A percentile compares a stretch with the other conserved stretches of the same genome.
Conservation (phyloP, 805 yeast genomes). For the Pichia exigua region DNA sequence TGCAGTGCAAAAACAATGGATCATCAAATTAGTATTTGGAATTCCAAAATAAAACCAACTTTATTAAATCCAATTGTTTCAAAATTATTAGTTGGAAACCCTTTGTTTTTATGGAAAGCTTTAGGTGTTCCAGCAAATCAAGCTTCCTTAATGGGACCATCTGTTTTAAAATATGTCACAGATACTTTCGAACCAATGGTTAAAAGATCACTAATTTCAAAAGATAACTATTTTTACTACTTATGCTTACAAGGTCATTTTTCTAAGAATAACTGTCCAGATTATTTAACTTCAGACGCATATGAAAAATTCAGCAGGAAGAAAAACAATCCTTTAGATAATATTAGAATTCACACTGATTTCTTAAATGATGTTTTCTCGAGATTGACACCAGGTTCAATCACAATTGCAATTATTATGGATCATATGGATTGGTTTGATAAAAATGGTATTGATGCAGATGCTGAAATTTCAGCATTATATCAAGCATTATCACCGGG, state of each 20-base stretch:
- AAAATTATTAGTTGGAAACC: constrained; percentile 66
- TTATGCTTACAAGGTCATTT: constrained; percentile 58
- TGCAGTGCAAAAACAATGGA: constrained; percentile 50
- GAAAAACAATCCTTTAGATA: constrained; percentile 48
- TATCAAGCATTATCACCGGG: constrained; percentile 53
- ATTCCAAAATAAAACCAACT: constrained; percentile 53
- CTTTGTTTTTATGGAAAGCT: constrained; percentile 82
- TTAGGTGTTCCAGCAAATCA: constrained; percentile 85
- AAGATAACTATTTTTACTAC: constrained; percentile 74
- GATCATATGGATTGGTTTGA: constrained; percentile 93
- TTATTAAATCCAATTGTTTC: constrained; percentile 65
- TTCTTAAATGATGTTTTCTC: constrained; percentile 67
- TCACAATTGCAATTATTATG: constrained; percentile 77
- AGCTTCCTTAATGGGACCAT: constrained; percentile 69
- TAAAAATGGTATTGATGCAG: constrained; percentile 54
- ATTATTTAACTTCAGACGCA: constrained; percentile 56
- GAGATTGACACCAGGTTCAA: constrained; percentile 51
- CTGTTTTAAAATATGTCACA: constrained; percentile 61
- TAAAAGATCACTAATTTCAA: constrained; percentile 51
- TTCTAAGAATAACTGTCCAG: constrained; percentile 61
- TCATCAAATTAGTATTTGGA: constrained; percentile 63
- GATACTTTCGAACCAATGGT: constrained; percentile 77
- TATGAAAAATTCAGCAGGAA: constrained; percentile 39
- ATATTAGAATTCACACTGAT: constrained; percentile 73
- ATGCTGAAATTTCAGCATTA: constrained; percentile 57